These are phyloP conservation scores for Coemansia sp. DNA, from an alignment of 192 early-diverging fungal species.

Conservation along the genomic window DNA sequence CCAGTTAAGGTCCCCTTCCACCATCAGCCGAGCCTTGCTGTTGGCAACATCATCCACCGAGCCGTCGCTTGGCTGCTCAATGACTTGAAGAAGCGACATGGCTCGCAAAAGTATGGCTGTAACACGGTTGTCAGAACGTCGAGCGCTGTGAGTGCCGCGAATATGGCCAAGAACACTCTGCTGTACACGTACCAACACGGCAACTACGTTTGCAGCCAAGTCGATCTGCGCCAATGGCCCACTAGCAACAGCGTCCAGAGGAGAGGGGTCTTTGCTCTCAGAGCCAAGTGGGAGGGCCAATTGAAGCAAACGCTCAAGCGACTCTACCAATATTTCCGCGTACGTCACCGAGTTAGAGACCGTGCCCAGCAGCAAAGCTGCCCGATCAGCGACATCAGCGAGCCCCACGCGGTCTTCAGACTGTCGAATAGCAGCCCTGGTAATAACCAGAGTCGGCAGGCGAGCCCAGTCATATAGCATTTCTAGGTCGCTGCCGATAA, in stretches of 20 bases:
- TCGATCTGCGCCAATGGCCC: constrained; percentile 18
- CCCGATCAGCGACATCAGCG: constrained; percentile 22
- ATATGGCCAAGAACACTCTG: constrained; percentile 17
- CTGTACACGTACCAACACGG: constrained; percentile 14
- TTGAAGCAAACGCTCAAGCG: constrained; percentile 32
- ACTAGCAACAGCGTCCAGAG: constrained; percentile 6
- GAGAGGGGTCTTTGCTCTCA: constrained; percentile 5
- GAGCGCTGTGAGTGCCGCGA: not conserved
- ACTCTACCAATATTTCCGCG: constrained; percentile 34
- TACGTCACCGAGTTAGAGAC: constrained; percentile 12
- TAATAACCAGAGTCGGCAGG: constrained; percentile 11
- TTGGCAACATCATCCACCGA: not conserved
- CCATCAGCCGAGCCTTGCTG: constrained; percentile 5
- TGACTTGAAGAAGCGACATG: constrained; percentile 15
- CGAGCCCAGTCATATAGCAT: constrained; percentile 24
- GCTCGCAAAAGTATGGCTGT: constrained; percentile 29
- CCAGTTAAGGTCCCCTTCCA: constrained; percentile 31
- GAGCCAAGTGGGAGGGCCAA: constrained; percentile 29
- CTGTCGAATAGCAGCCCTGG: constrained; percentile 10
- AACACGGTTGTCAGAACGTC: not conserved
- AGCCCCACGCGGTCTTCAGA: constrained; percentile 32
- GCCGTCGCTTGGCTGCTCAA: constrained; percentile 7
- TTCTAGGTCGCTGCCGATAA: constrained; percentile 29
- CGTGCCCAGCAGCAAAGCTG: constrained; percentile 11
- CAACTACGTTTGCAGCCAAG: constrained; percentile 16